phyloP scores from a whole-genome alignment of 2,329 filamentous ascomycete species.

The Tolypocladium paradoxum region DNA sequence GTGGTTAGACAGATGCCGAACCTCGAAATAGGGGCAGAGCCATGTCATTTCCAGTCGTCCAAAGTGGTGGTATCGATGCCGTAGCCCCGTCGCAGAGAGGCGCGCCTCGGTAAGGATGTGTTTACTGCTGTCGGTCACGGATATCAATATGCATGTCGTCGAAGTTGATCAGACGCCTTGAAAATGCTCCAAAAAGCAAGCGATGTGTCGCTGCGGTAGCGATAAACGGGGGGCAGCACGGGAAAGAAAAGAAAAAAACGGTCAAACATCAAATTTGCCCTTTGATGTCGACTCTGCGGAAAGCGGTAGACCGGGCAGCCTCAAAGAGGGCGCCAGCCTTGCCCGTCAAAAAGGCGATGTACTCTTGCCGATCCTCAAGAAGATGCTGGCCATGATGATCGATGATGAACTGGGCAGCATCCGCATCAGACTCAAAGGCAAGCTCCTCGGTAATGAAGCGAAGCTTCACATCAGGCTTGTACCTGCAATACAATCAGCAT shows the following conservation, averaged over 20 bases:
- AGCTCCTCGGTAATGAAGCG: conserved; percentile 93
- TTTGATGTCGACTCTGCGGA: conserved; percentile 89
- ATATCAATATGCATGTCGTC: conserved; percentile 1
- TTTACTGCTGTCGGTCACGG: conserved; percentile 1
- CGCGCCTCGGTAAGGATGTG: not conserved
- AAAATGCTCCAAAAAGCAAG: not conserved
- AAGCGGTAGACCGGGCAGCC: conserved; percentile 58
- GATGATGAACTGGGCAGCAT: conserved; percentile 83
- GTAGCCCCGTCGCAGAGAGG: not conserved
- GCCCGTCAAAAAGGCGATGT: conserved; percentile 61
- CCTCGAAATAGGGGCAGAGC: not conserved
- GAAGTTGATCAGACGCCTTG: not conserved
- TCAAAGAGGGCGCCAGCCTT: conserved; percentile 71
- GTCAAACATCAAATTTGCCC: conserved; percentile 65
- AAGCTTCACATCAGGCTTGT: conserved; percentile 81
- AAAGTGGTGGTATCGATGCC: not conserved
- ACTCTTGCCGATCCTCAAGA: conserved; percentile 65
- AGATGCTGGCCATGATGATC: conserved; percentile 66
- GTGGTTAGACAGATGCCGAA: conserved; percentile 1
- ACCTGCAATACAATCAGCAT: conserved; percentile 52
- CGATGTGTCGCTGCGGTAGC: not conserved
- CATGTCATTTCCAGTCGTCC: not conserved
- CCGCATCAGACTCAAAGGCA: conserved; percentile 84
- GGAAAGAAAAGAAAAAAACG: not conserved
- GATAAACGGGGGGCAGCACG: not conserved